These are phyloP conservation scores for Phanerochaete carnosa DNA, from an alignment of 768 basidiomycete genomes.

Conservation along the genomic window DNA sequence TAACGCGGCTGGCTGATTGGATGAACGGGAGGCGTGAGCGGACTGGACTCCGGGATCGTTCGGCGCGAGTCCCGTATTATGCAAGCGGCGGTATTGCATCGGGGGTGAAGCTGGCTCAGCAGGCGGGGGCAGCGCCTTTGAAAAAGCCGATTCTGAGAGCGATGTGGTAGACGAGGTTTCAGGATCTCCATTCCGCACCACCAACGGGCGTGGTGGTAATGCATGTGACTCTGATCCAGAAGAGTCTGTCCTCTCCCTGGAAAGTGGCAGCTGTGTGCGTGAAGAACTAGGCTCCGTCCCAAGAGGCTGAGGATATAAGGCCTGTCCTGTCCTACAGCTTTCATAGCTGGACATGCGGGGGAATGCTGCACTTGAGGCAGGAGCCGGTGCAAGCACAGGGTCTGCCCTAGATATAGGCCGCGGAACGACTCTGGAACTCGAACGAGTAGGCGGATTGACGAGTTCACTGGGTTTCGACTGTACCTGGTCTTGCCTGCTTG, in stretches of 20 bases:
- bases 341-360: neutral
- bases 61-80: neutral
- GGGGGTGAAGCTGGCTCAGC: neutral
- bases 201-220: constrained; percentile 1
- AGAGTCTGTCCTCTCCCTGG: neutral
- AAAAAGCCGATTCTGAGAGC: neutral
- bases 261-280: neutral
- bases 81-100: neutral
- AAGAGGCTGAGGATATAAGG: neutral
- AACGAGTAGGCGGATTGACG: neutral
- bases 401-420: neutral
- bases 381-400: neutral
- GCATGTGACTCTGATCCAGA: constrained; percentile 2
- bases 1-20: too few relatives aligned
- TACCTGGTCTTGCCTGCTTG: constrained; percentile 6
- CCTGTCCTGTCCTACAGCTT: neutral
- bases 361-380: neutral
- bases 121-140: neutral
- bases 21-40: neutral
- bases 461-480: neutral
- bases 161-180: constrained; percentile 2
- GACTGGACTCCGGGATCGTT: neutral
- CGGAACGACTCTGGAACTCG: neutral
- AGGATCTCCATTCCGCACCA: constrained; percentile 9
- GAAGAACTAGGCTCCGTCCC: neutral